Evolutionary conservation across 192 early-diverging fungal species (phyloP).

Genomic region (Backusella westeae): DNA sequence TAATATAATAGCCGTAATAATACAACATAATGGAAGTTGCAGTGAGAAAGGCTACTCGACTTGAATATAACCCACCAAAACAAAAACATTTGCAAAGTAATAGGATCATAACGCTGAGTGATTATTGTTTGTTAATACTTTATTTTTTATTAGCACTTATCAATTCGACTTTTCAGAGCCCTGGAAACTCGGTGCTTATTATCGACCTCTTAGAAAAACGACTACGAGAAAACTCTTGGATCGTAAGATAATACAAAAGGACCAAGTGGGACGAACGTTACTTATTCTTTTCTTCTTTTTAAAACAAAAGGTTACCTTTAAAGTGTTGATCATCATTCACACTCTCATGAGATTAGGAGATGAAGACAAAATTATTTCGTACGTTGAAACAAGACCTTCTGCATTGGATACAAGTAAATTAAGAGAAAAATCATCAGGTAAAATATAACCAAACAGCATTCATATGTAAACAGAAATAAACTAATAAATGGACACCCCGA

Average conservation of each 20-base stretch:
- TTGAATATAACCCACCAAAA: conserved; percentile 91
- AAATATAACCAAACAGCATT: background rate
- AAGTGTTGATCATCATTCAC: conserved; percentile 73
- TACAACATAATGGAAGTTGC: conserved; percentile 49
- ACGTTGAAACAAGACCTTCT: conserved; percentile 47
- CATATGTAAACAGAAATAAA: background rate
- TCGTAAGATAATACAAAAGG: conserved; percentile 43
- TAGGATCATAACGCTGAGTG: background rate
- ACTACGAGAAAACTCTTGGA: conserved; percentile 61
- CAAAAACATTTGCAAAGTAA: conserved; percentile 88
- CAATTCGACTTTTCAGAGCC: conserved; percentile 28
- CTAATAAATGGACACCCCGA: background rate
- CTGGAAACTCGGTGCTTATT: conserved; percentile 42
- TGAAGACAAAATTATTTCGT: conserved; percentile 60
- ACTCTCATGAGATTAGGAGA: conserved; percentile 68
- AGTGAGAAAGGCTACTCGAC: conserved; percentile 78
- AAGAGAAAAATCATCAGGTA: conserved; percentile 47
- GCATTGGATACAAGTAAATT: conserved; percentile 49
- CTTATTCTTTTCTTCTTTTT: background rate
- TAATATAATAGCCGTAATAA: background rate
- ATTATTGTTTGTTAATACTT: background rate
- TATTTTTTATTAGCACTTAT: conserved; percentile 16
- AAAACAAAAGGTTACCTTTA: conserved; percentile 62
- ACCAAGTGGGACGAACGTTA: background rate
- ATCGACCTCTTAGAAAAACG: conserved; percentile 43